Percentiles rank a stretch among this genome's conserved stretches.
These are phyloP conservation scores for Talaromyces proteolyticus DNA, from an alignment of 495 filamentous ascomycete species.

Conservation along the genomic window DNA sequence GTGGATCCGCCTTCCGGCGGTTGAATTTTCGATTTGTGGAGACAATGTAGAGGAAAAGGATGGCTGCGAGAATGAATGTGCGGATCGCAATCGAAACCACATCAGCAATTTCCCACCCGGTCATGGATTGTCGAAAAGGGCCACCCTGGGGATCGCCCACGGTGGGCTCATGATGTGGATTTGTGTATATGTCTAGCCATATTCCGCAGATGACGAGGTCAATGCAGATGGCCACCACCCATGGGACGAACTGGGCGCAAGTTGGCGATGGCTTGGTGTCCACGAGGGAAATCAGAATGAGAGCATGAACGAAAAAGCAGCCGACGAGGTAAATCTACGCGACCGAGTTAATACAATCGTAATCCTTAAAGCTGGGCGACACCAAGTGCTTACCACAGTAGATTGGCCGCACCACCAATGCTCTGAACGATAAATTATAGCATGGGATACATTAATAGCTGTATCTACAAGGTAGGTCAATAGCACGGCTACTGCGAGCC, in stretches of 20 bases:
- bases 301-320: constrained; percentile 67
- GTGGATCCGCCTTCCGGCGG: constrained; percentile 15
- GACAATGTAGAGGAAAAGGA: constrained; percentile 54
- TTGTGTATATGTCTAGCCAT: constrained; percentile 56
- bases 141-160: constrained; percentile 48
- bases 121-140: constrained; percentile 42
- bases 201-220: constrained; percentile 64
- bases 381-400: constrained; percentile 59
- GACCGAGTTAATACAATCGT: background rate
- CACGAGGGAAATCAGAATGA: constrained; percentile 72
- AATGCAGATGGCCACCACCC: constrained; percentile 59
- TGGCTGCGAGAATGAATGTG: constrained; percentile 48
- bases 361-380: constrained; percentile 1
- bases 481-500: constrained; percentile 59
- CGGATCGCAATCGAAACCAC: constrained; percentile 54
- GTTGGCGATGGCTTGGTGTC: constrained; percentile 73
- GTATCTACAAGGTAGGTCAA: constrained; percentile 71
- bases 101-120: constrained; percentile 60
- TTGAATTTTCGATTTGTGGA: constrained; percentile 36
- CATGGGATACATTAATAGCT: constrained; percentile 68
- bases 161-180: constrained; percentile 50
- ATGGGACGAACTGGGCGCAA: constrained; percentile 65
- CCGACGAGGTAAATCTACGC: constrained; percentile 73
- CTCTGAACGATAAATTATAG: constrained; percentile 55
- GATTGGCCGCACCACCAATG: constrained; percentile 91